phyloP scores from a whole-genome alignment of 2,329 filamentous ascomycete species.

The Gyromitra esculenta region DNA sequence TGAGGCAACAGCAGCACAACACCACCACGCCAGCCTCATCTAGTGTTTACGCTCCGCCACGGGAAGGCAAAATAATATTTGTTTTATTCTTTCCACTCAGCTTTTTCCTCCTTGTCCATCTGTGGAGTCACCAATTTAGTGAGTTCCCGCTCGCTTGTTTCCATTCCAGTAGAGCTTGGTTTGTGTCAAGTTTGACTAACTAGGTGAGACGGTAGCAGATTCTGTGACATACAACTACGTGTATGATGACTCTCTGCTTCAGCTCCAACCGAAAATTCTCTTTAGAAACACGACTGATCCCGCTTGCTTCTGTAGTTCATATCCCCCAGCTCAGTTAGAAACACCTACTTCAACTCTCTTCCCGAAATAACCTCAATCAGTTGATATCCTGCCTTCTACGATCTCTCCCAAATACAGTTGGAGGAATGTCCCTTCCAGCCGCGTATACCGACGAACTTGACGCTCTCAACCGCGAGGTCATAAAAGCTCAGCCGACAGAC shows the following conservation, averaged over 20 bases:
- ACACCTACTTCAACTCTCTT: slow-evolving; percentile 12
- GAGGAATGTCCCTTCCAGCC: slow-evolving; percentile 63
- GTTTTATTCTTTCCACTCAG: slow-evolving; percentile 26
- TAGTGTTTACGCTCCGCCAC: slow-evolving; percentile 21
- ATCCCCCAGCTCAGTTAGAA: slow-evolving; percentile 26
- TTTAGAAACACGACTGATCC: slow-evolving; percentile 46
- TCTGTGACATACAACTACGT: slow-evolving; percentile 48
- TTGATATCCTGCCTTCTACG: slow-evolving; percentile 31
- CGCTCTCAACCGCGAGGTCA: slow-evolving; percentile 70
- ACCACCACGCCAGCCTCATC: slow-evolving; percentile 30
- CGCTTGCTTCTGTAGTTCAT: slow-evolving; percentile 39
- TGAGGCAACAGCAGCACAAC: slow-evolving; percentile 42
- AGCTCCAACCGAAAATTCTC: slow-evolving; percentile 26
- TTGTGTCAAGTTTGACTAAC: slow-evolving; percentile 51
- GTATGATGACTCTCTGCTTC: slow-evolving; percentile 43
- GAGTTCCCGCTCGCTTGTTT: slow-evolving; percentile 33
- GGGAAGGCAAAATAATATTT: slow-evolving; percentile 42
- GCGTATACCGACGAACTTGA: slow-evolving; percentile 72
- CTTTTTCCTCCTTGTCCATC: slow-evolving; percentile 11
- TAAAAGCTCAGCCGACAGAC: slow-evolving; percentile 69
- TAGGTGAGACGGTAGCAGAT: slow-evolving; percentile 46
- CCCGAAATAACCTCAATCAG: slow-evolving; percentile 31
- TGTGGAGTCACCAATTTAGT: slow-evolving; percentile 28
- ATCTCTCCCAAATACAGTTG: slow-evolving; percentile 31
- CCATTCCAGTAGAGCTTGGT: slow-evolving; percentile 33